Conservation (phyloP, 106 monocot genomes). For the Gastrodia elata region DNA sequence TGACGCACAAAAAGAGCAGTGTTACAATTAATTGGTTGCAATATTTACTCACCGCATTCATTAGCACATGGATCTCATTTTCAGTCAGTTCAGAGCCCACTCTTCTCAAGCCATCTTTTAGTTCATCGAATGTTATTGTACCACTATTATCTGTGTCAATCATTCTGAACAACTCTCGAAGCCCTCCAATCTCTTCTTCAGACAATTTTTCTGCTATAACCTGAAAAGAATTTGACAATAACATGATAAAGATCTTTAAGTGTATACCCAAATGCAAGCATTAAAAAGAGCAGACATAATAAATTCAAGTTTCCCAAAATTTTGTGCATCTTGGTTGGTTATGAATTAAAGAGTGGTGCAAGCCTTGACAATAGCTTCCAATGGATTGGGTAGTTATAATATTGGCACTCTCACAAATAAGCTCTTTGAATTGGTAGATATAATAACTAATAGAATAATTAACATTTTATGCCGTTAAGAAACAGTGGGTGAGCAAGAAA, state of each 20-base stretch:
- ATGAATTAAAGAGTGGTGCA: background rate
- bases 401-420: too few species aligned
- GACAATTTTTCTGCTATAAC: constrained; percentile 88
- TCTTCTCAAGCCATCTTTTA: constrained; percentile 65
- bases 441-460: too few species aligned
- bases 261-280: background rate
- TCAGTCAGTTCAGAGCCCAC: constrained; percentile 57
- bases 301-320: background rate
- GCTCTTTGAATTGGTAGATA: too few species aligned
- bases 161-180: constrained; percentile 70
- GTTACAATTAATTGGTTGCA: background rate
- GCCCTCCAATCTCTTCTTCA: constrained; percentile 88
- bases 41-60: constrained; percentile 49
- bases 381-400: too few species aligned
- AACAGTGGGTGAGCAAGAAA: too few species aligned
- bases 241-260: background rate
- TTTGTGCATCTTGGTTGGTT: background rate
- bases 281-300: background rate
- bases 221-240: constrained; percentile 19
- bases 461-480: too few species aligned
- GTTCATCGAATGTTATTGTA: constrained; percentile 71
- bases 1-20: background rate
- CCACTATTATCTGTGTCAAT: constrained; percentile 80
- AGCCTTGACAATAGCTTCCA: background rate
- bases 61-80: constrained; percentile 54